Conservation (phyloP, 2,329 filamentous ascomycete genomes). For the Aciculosporium take region DNA sequence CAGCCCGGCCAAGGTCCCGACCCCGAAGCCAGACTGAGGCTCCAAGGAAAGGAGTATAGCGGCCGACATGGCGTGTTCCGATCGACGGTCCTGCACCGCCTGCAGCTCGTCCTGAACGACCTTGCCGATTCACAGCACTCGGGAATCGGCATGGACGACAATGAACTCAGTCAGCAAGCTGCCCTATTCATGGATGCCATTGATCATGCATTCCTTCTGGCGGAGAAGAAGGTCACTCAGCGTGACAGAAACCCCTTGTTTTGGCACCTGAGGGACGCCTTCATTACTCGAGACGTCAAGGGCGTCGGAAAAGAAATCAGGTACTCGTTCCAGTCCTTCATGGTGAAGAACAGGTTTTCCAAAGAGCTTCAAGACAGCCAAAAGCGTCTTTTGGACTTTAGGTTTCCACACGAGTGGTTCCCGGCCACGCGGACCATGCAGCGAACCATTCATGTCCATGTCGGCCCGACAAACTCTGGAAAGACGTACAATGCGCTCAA, state of each 20-base stretch:
- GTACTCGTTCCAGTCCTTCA: slow-evolving; percentile 53
- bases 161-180: slow-evolving; percentile 30
- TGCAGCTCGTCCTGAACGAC: slow-evolving; percentile 20
- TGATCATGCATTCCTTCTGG: slow-evolving; percentile 29
- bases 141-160: slow-evolving; percentile 17
- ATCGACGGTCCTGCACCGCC: slow-evolving; percentile 21
- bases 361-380: slow-evolving; percentile 43
- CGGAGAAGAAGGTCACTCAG: slow-evolving; percentile 22
- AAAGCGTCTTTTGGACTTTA: slow-evolving; percentile 58
- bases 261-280: slow-evolving; percentile 44
- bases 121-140: slow-evolving; percentile 13
- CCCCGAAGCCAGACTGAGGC: slow-evolving; percentile 18
- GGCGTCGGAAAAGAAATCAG: slow-evolving; percentile 45
- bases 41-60: slow-evolving; percentile 12
- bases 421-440: slow-evolving; percentile 68
- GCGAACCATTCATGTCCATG: slow-evolving; percentile 77
- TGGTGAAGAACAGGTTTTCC: slow-evolving; percentile 44
- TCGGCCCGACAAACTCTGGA: slow-evolving; percentile 93
- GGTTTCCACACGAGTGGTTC: slow-evolving; percentile 88
- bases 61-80: slow-evolving; percentile 20
- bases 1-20: slow-evolving; percentile 22
- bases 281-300: slow-evolving; percentile 34
- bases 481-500: slow-evolving; percentile 94
- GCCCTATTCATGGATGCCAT: slow-evolving; percentile 31
- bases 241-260: slow-evolving; percentile 38